Conservation (phyloP, 176 grass and related monocot species). For the Juncus inflexus region DNA sequence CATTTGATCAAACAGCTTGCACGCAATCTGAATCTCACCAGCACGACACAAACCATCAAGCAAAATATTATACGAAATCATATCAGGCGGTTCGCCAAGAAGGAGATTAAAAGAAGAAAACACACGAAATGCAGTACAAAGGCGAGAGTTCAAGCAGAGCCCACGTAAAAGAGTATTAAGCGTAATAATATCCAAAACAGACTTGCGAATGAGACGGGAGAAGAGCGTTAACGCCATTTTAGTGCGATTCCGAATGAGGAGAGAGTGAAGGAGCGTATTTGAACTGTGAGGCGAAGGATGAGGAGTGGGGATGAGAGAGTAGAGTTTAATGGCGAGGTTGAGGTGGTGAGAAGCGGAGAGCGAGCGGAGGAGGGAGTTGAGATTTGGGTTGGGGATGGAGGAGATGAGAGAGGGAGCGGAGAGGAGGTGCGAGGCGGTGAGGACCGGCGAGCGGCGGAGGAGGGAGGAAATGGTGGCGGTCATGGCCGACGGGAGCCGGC, state of each 20-base stretch:
- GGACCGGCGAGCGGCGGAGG: constrained; percentile 70
- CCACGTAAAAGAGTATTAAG: constrained; percentile 79
- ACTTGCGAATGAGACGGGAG: constrained; percentile 41
- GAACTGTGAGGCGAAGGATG: constrained; percentile 57
- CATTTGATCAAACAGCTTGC: constrained; percentile 68
- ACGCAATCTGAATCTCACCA: constrained; percentile 42
- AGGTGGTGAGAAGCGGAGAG: constrained; percentile 60
- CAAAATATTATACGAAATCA: constrained; percentile 73
- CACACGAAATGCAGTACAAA: constrained; percentile 36
- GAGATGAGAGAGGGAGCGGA: constrained; percentile 43
- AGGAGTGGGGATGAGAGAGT: constrained; percentile 43
- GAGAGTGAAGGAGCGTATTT: constrained; percentile 70
- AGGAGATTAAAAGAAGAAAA: constrained; percentile 49
- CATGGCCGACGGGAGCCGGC: constrained; percentile 4
- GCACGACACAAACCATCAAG: constrained; percentile 46
- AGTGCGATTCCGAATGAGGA: constrained; percentile 51
- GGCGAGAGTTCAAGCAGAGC: constrained; percentile 47
- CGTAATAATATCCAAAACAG: constrained; percentile 55
- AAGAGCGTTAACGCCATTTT: constrained; percentile 49
- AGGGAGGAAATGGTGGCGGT: constrained; percentile 1
- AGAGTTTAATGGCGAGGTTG: constrained; percentile 54
- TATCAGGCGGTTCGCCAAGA: constrained; percentile 48
- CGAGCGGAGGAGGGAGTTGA: constrained; percentile 81
- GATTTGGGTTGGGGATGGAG: constrained; percentile 57
- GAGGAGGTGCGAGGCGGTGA: constrained; percentile 41